These are phyloP conservation scores for Solanum tacnaense DNA, from an alignment of 257 asterid genomes.

Conservation along the genomic window DNA sequence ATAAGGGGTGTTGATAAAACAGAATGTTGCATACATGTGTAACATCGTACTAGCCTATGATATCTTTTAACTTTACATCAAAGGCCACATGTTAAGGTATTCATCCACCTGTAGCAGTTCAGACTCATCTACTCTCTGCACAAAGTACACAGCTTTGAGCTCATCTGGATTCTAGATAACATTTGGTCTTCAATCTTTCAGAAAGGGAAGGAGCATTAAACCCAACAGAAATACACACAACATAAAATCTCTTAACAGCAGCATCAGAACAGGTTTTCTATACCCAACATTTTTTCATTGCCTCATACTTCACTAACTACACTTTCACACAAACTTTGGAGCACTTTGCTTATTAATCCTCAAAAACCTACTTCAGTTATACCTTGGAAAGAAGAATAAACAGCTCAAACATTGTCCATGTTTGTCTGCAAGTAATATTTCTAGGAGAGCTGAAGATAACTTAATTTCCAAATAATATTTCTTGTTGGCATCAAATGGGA, in stretches of 20 bases:
- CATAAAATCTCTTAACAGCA: neutral
- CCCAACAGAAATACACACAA: neutral
- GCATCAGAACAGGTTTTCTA: neutral
- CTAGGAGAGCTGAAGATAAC: neutral
- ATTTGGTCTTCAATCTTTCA: neutral
- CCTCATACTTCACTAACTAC: neutral
- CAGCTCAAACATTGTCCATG: neutral
- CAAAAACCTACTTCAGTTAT: neutral
- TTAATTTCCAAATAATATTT: neutral
- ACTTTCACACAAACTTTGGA: neutral
- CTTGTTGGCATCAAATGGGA: neutral
- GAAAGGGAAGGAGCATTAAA: neutral
- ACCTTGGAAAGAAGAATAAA: neutral
- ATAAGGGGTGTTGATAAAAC: neutral
- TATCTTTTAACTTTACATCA: neutral
- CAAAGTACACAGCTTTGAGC: neutral
- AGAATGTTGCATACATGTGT: neutral
- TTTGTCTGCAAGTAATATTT: neutral
- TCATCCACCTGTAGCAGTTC: neutral
- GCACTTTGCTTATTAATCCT: neutral
- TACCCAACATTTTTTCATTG: neutral
- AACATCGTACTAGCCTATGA: neutral
- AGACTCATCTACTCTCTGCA: neutral
- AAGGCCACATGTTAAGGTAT: neutral
- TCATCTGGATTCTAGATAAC: neutral